Base-by-base conservation (phyloP, 2,329 filamentous ascomycete genomes). In the Calonectria henricotiae region DNA sequence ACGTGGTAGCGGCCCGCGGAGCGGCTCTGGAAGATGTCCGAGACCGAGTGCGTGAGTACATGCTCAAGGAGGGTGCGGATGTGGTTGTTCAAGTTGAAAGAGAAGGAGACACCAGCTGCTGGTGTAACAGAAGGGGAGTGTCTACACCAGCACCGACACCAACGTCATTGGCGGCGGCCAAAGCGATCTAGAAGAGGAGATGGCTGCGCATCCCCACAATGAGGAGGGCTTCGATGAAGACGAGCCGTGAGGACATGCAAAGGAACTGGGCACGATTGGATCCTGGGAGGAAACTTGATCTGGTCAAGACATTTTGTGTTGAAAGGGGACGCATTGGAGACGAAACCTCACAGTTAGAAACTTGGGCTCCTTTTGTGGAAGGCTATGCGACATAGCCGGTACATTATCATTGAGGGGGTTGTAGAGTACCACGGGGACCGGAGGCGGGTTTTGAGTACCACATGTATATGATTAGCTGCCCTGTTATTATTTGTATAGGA, bases 21-120 rank as follows among this genome's bases (percentile, higher is more conserved):
- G 90, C 92, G 2, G 91, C 95, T 75, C 80, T 95, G 66, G 94
- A 97, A 76, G 95, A 98, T 72, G 94, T 98, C 6, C 88, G 94
- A 62, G 90, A 94, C 70, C 88, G 95, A n/a, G 92, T 95, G 0
- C 86, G 88, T 51, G 87, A 89, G 49, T 96, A 95, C 75, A 85
- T 98, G 25, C 83, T 87, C 8, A 89, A 89, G 62, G 89, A 93
- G 73, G 89, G 91, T 47, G 92, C 98, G 83, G 92, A 98, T 77
- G 90, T 95, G 13, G 91, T 97, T 30, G 89, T 98, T 5, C 96
- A 98, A 82, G 93, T 97, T 1, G 96, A 98, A 82, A 86, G 92
- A 55, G 94, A 98, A 78, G 94, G 93, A 0, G 94, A 97, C 68
- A 79, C 81, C 46, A 85, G 83, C 23, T 92, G 90, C 75, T 92